These are phyloP conservation scores for Phytophthora hibernalis DNA, from an alignment of 352 stramenopile genomes.

Conservation along the genomic window DNA sequence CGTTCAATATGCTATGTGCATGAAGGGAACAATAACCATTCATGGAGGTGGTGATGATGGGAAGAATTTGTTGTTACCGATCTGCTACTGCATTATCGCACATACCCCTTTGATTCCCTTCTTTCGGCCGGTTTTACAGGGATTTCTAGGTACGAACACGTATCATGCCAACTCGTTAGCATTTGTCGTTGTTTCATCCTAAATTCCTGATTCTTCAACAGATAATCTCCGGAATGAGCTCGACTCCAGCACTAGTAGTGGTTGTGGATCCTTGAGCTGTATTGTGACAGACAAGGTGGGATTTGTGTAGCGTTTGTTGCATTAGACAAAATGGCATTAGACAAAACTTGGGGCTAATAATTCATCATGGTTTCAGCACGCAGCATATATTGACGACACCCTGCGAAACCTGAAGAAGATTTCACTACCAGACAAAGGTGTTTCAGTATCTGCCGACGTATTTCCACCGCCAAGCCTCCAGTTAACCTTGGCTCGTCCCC, in stretches of 20 bases:
- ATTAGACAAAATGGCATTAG: no score
- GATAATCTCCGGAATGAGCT: slow-evolving; percentile 35
- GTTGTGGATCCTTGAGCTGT: slow-evolving; percentile 15
- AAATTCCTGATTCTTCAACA: slow-evolving; percentile 3
- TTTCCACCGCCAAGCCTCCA: slow-evolving; percentile 24
- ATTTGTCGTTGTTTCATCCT: not conserved
- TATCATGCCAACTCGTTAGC: not conserved
- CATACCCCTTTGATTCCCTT: slow-evolving; percentile 55
- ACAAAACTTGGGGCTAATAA: not conserved
- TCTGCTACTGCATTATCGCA: slow-evolving; percentile 64
- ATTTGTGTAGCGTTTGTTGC: not conserved
- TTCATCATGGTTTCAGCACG: slow-evolving; percentile 36
- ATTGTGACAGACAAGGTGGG: slow-evolving; percentile 58
- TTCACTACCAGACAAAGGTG: slow-evolving; percentile 30
- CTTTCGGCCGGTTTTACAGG: slow-evolving; percentile 42
- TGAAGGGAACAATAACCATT: slow-evolving; percentile 49
- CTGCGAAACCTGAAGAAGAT: slow-evolving; percentile 35
- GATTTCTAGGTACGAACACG: slow-evolving; percentile 40
- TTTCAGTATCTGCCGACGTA: slow-evolving; percentile 18
- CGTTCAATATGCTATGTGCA: slow-evolving; percentile 64
- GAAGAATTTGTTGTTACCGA: slow-evolving; percentile 28
- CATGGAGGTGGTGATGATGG: slow-evolving; percentile 11
- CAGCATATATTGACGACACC: slow-evolving; percentile 43
- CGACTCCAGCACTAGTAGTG: slow-evolving; percentile 3
- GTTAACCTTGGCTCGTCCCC: slow-evolving; percentile 39